Conservation (phyloP, 2,329 filamentous ascomycete species). For the Aspergillus fischeri region DNA sequence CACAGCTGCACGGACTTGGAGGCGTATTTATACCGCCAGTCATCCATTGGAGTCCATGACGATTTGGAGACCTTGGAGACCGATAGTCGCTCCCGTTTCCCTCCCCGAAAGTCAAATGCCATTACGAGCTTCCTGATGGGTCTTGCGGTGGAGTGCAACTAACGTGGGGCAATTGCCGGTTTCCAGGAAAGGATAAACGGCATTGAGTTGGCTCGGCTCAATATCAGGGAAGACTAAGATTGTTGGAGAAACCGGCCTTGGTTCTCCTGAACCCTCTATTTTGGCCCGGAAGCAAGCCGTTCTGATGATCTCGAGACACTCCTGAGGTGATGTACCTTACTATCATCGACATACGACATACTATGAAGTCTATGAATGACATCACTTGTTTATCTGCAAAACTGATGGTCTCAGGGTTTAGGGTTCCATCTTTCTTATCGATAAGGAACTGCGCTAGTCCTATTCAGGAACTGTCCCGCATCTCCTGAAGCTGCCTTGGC, state of each 20-base stretch:
- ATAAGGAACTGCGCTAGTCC: constrained; percentile 15
- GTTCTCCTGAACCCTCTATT: neutral
- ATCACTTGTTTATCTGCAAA: neutral
- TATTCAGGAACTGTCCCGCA: constrained; percentile 13
- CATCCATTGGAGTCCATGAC: neutral
- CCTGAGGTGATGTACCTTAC: too few species aligned
- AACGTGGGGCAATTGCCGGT: neutral
- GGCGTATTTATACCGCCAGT: neutral
- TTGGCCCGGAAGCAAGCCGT: neutral
- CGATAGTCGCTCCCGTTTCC: neutral
- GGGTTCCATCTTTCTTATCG: constrained; percentile 18
- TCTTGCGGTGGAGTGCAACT: neutral
- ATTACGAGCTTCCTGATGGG: neutral
- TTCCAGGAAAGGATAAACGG: neutral
- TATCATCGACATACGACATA: neutral
- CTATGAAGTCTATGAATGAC: neutral
- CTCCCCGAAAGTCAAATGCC: neutral
- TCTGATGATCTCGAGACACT: too few species aligned
- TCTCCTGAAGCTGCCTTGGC: constrained; percentile 7
- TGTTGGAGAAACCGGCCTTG: neutral
- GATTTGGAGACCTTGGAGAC: neutral
- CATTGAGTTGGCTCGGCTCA: neutral
- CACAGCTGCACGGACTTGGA: neutral
- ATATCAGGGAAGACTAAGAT: neutral
- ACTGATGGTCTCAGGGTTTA: constrained; percentile 3